Conservation (phyloP, 139 green algal species). For the Chlamydomonas sp. region DNA sequence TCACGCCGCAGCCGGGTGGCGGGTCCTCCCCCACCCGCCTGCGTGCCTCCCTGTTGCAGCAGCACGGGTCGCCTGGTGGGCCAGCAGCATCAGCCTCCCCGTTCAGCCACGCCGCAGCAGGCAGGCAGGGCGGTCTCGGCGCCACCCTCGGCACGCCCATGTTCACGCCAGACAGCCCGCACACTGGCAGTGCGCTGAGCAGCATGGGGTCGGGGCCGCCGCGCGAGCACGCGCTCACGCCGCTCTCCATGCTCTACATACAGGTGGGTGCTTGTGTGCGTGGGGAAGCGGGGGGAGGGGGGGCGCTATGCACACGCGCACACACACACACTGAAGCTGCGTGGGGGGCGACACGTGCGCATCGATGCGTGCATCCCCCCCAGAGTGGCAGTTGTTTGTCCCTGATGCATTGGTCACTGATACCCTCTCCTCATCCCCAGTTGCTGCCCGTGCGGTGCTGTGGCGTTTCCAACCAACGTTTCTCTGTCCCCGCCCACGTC, state of each 20-base stretch:
- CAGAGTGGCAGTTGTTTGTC: background rate
- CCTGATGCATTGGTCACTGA: background rate
- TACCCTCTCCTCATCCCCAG: conserved; percentile 4
- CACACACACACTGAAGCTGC: background rate
- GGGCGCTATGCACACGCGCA: background rate
- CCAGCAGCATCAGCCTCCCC: background rate
- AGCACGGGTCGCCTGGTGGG: background rate
- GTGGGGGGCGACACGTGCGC: no score
- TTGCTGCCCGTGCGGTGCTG: background rate
- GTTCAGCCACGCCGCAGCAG: background rate
- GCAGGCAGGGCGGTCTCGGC: conserved; percentile 1
- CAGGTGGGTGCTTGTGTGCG: conserved; percentile 8
- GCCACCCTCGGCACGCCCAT: background rate
- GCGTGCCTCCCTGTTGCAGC: background rate
- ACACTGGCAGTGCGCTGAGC: background rate
- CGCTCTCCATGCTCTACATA: conserved; percentile 16
- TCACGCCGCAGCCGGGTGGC: no score
- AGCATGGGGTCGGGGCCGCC: background rate
- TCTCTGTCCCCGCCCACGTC: no score
- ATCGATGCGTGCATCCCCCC: background rate
- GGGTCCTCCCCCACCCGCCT: background rate
- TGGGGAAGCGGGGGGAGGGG: no score
- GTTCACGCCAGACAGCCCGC: conserved; percentile 2
- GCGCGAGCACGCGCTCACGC: background rate
- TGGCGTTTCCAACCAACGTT: no score